phyloP scores from a whole-genome alignment of 2,329 filamentous ascomycete genomes.

The Teratosphaeria gauchensis region DNA sequence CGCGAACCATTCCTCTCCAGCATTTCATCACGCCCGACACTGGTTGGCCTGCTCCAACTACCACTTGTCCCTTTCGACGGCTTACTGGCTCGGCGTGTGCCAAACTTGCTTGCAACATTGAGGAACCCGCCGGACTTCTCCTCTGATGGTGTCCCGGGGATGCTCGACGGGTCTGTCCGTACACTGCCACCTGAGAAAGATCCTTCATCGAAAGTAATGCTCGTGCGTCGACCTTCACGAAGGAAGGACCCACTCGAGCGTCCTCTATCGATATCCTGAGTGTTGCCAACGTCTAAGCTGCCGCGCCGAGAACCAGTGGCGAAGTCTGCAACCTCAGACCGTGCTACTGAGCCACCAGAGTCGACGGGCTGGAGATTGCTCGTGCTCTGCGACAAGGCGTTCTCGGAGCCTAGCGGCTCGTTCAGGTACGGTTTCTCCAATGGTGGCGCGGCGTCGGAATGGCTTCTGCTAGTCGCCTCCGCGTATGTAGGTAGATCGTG shows the following conservation, averaged over 20 bases:
- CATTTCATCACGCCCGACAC: conserved; percentile 18
- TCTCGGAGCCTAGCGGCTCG: conserved; percentile 11
- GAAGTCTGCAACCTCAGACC: conserved; percentile 11
- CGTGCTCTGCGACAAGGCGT: conserved; percentile 8
- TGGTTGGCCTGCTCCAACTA: conserved; percentile 33
- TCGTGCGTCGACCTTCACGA: conserved; percentile 29
- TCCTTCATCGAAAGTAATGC: conserved; percentile 31
- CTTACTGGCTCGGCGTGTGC: conserved; percentile 19
- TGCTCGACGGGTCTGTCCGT: conserved; percentile 16
- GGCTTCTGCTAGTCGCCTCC: conserved; percentile 26
- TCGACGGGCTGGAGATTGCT: conserved; percentile 2
- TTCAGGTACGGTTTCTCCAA: conserved; percentile 18
- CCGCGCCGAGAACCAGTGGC: conserved; percentile 15
- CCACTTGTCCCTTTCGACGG: conserved; percentile 14
- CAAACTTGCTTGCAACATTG: conserved; percentile 19
- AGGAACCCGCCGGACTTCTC: conserved; percentile 27
- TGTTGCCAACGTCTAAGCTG: conserved; percentile 21
- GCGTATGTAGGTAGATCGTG: conserved; percentile 33
- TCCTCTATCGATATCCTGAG: conserved; percentile 16
- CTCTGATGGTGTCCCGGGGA: conserved; percentile 34
- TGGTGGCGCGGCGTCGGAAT: conserved; percentile 14
- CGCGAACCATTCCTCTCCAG: conserved; percentile 16
- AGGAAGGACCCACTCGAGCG: conserved; percentile 25
- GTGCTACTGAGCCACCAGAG: not conserved
- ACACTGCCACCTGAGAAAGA: conserved; percentile 22